Conservation (phyloP, 2,329 filamentous ascomycete genomes). For the Rasamsonia emersonii region DNA sequence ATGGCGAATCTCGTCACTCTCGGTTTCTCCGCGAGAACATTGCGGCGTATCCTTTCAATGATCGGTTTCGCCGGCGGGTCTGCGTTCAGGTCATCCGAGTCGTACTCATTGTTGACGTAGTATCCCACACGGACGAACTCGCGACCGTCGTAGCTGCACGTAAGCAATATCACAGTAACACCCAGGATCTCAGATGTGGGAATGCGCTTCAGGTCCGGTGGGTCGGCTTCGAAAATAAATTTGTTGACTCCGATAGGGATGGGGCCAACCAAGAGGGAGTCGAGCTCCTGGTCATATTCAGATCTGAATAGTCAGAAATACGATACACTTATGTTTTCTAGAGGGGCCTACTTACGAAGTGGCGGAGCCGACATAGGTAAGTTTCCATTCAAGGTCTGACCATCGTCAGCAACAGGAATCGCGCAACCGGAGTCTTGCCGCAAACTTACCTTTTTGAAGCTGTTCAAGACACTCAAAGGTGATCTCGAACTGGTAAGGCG, state of each 20-base stretch:
- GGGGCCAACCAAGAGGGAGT: slow-evolving; percentile 92
- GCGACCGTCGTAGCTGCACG: slow-evolving; percentile 89
- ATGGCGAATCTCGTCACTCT: slow-evolving; percentile 96
- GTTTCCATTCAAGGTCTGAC: slow-evolving; percentile 94
- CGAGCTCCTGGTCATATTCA: slow-evolving; percentile 96
- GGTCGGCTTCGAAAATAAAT: slow-evolving; percentile 92
- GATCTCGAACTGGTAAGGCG: slow-evolving; percentile 95
- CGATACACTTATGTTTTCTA: slow-evolving; percentile 7
- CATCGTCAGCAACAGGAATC: slow-evolving; percentile 7
- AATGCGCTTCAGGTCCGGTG: slow-evolving; percentile 82
- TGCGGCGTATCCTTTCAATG: slow-evolving; percentile 84
- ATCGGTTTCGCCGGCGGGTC: slow-evolving; percentile 89
- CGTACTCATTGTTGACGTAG: slow-evolving; percentile 99
- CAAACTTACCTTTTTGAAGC: slow-evolving; percentile 74
- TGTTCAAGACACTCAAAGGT: slow-evolving; percentile 96
- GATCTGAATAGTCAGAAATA: slow-evolving; percentile 49
- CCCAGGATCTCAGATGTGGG: slow-evolving; percentile 92
- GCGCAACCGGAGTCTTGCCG: no score
- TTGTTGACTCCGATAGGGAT: slow-evolving; percentile 98
- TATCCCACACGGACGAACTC: slow-evolving; percentile 98
- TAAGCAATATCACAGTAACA: slow-evolving; percentile 92
- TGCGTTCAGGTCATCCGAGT: slow-evolving; percentile 76
- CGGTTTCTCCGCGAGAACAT: slow-evolving; percentile 93
- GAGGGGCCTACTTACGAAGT: slow-evolving; percentile 63
- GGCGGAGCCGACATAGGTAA: slow-evolving; percentile 97